A percentile compares a stretch with the other conserved stretches of the same genome.
Conservation (phyloP, 192 early-diverging fungal species). For the Dimargaris verticillata region DNA sequence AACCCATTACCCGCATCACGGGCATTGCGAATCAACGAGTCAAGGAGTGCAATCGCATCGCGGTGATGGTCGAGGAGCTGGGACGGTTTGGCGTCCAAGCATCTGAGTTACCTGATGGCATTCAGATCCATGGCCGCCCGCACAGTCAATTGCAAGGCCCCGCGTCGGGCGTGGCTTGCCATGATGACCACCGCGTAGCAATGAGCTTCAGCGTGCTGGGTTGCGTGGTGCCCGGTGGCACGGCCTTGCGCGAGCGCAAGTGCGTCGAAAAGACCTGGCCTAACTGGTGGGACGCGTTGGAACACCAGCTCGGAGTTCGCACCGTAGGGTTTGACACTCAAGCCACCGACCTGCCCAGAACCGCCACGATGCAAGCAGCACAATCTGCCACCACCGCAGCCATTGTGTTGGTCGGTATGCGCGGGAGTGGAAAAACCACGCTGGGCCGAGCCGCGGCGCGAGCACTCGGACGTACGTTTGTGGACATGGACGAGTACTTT, state of each 20-base stretch:
- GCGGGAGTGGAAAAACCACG: conserved; percentile 91
- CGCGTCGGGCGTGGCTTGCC: conserved; percentile 67
- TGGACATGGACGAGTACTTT: conserved; percentile 81
- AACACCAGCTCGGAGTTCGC: conserved; percentile 53
- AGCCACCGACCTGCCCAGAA: not conserved
- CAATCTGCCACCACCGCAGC: conserved; percentile 17
- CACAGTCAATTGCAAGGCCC: conserved; percentile 31
- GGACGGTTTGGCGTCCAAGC: conserved; percentile 73
- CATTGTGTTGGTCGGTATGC: conserved; percentile 95
- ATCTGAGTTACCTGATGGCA: conserved; percentile 75
- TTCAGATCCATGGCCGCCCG: conserved; percentile 59
- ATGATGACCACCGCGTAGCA: conserved; percentile 95
- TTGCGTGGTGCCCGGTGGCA: conserved; percentile 51
- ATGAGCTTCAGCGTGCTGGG: conserved; percentile 89
- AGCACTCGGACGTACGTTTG: conserved; percentile 47
- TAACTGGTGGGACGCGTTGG: conserved; percentile 92
- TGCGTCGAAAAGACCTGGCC: conserved; percentile 99
- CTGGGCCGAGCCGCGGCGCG: conserved; percentile 60
- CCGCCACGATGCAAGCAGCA: not conserved
- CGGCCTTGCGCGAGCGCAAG: conserved; percentile 77
- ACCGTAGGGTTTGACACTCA: conserved; percentile 16
- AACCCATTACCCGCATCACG: conserved; percentile 63
- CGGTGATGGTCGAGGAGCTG: conserved; percentile 88
- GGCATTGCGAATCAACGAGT: conserved; percentile 97
- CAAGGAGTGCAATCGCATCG: conserved; percentile 96